phyloP scores from a whole-genome alignment of 2,329 filamentous ascomycete species.

The Rhinocladiella similis region DNA sequence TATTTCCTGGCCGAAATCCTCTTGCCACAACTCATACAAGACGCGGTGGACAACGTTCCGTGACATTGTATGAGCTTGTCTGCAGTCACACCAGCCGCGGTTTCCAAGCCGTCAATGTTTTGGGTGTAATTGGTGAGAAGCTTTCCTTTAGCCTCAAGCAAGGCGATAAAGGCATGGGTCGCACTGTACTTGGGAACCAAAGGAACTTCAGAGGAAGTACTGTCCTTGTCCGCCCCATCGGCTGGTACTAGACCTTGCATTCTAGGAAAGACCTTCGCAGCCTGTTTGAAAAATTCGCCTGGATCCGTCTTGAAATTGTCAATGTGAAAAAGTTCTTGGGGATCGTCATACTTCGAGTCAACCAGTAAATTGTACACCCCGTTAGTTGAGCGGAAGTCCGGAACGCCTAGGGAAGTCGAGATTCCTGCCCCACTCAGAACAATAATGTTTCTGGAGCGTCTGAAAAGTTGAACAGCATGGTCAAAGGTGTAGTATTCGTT shows the following conservation, averaged over 20 bases:
- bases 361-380: conserved; percentile 57
- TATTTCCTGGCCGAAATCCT: conserved; percentile 74
- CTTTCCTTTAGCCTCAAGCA: conserved; percentile 84
- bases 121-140: conserved; percentile 97
- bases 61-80: conserved; percentile 94
- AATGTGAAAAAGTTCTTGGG: conserved; percentile 95
- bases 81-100: conserved; percentile 75
- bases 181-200: conserved; percentile 71
- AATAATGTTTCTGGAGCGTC: conserved; percentile 77
- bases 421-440: conserved; percentile 96
- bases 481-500: conserved; percentile 77
- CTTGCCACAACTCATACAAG: conserved; percentile 78
- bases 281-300: conserved; percentile 70
- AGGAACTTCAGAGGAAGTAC: conserved; percentile 2
- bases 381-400: conserved; percentile 92
- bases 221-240: background rate
- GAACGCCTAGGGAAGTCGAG: conserved; percentile 93
- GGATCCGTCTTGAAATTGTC: conserved; percentile 82
- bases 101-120: conserved; percentile 96
- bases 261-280: conserved; percentile 75
- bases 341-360: conserved; percentile 75
- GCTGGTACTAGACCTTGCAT: conserved; percentile 35
- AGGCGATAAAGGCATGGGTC: conserved; percentile 88
- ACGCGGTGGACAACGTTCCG: conserved; percentile 90
- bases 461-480: conserved; percentile 78